A percentile compares a stretch with the other conserved stretches of the same genome.
phyloP scores from a whole-genome alignment of 768 basidiomycete species.

The Asterophora lycoperdoides region DNA sequence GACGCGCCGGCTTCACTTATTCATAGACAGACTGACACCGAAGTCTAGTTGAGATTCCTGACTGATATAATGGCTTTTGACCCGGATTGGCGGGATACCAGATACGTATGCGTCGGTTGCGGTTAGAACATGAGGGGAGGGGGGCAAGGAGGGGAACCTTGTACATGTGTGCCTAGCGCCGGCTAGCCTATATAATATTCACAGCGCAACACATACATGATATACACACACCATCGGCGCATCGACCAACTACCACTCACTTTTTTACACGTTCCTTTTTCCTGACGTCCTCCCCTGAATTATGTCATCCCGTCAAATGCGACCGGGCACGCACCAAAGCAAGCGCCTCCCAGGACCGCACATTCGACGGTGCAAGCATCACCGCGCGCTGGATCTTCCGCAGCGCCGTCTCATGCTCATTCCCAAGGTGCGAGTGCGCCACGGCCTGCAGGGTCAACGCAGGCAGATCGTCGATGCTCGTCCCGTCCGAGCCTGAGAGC shows the following conservation, averaged over 20 bases:
- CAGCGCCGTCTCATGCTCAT: constrained; percentile 24
- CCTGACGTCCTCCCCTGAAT: not conserved
- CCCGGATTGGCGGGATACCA: too few relatives aligned
- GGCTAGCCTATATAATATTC: constrained; percentile 13
- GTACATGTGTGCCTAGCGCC: constrained; percentile 5
- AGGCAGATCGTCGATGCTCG: constrained; percentile 32
- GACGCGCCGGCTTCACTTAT: constrained; percentile 47
- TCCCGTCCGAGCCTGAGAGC: constrained; percentile 27
- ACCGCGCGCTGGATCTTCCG: constrained; percentile 58
- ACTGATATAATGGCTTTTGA: too few relatives aligned
- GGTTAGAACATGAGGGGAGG: constrained; percentile 18
- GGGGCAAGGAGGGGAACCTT: not conserved
- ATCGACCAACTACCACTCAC: not conserved
- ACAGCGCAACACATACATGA: constrained; percentile 6
- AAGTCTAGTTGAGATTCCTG: too few relatives aligned
- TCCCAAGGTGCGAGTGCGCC: constrained; percentile 26
- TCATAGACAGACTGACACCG: constrained; percentile 26
- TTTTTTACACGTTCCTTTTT: too few relatives aligned
- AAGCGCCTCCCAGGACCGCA: constrained; percentile 54
- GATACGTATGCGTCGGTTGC: too few relatives aligned
- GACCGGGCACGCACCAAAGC: constrained; percentile 43
- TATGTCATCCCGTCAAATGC: too few relatives aligned
- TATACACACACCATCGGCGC: constrained; percentile 8
- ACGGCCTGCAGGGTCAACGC: constrained; percentile 50
- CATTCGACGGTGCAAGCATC: constrained; percentile 53